Evolutionary conservation across 2,329 filamentous ascomycete genomes (phyloP).

Genomic region (Chaetomiaceae sp.): DNA sequence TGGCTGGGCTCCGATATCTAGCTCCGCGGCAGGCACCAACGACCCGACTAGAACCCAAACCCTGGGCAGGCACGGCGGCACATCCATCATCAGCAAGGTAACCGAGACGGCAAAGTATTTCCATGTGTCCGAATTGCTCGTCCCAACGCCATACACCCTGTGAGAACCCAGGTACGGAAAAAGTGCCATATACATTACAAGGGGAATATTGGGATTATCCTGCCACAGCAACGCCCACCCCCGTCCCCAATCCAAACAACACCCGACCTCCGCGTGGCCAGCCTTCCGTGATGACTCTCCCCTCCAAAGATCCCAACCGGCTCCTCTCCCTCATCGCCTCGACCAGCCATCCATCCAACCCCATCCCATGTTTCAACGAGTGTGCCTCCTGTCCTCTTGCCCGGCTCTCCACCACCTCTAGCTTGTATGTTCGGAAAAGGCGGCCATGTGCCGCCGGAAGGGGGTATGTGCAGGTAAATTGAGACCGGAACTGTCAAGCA

Average conservation of each 20-base stretch:
- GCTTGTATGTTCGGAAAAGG: conserved; percentile 10
- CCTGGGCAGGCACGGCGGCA: background rate
- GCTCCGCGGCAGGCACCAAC: background rate
- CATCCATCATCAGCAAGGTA: background rate
- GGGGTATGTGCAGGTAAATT: conserved; percentile 19
- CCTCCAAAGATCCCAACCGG: background rate
- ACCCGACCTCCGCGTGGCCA: background rate
- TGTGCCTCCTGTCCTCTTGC: background rate
- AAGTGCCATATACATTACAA: conserved; percentile 11
- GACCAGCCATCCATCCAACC: too few relatives aligned
- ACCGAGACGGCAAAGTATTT: background rate
- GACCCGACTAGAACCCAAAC: too few relatives aligned
- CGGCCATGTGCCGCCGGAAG: conserved; percentile 15
- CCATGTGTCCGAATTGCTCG: background rate
- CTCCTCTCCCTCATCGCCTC: too few relatives aligned
- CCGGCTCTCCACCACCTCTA: conserved; percentile 1
- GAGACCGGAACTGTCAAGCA: conserved; percentile 7
- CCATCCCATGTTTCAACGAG: background rate
- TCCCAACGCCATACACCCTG: conserved; percentile 9
- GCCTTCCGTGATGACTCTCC: background rate
- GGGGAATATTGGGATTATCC: conserved; percentile 9
- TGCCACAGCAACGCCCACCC: conserved; percentile 1
- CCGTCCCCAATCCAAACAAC: background rate
- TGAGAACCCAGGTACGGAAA: background rate
- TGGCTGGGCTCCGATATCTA: background rate